These are phyloP conservation scores for Yamadazyma pseudoaaseri DNA, from an alignment of 1,139 yeast genomes.

Conservation along the genomic window DNA sequence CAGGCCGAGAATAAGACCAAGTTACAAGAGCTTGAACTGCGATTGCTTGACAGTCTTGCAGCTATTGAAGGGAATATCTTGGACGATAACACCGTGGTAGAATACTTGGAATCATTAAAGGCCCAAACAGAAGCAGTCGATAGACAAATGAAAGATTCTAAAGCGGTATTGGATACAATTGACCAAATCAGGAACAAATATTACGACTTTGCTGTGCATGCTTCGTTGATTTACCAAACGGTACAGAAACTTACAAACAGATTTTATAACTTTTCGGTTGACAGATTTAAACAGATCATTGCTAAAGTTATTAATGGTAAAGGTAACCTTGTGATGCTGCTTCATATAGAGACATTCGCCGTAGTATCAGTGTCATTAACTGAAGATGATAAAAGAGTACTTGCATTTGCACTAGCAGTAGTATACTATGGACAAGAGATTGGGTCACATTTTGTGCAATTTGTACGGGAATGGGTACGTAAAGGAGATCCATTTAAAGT, in stretches of 20 bases:
- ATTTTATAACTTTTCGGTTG: conserved; percentile 61
- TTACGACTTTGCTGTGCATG: conserved; percentile 53
- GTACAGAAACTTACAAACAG: conserved; percentile 39
- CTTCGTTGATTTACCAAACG: conserved; percentile 48
- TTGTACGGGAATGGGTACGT: conserved; percentile 9
- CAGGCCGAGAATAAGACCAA: conserved; percentile 60
- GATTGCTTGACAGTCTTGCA: conserved; percentile 57
- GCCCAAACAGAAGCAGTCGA: conserved; percentile 57
- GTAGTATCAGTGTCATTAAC: conserved; percentile 49
- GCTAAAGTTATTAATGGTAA: conserved; percentile 30
- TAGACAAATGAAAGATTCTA: conserved; percentile 53
- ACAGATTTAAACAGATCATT: conserved; percentile 44
- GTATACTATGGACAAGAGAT: conserved; percentile 25
- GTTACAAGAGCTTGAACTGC: conserved; percentile 58
- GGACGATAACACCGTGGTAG: conserved; percentile 62
- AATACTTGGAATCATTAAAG: conserved; percentile 65
- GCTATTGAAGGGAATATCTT: conserved; percentile 61
- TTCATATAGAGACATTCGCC: conserved; percentile 50
- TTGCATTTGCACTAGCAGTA: conserved; percentile 42
- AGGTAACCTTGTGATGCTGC: conserved; percentile 23
- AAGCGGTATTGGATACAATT: conserved; percentile 52
- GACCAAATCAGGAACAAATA: conserved; percentile 48
- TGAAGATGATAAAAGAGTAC: conserved; percentile 44
- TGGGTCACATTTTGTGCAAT: conserved; percentile 21
- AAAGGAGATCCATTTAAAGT: conserved; percentile 6